Conservation (phyloP, 306 rosid species). For the Abrus pulchellus region DNA sequence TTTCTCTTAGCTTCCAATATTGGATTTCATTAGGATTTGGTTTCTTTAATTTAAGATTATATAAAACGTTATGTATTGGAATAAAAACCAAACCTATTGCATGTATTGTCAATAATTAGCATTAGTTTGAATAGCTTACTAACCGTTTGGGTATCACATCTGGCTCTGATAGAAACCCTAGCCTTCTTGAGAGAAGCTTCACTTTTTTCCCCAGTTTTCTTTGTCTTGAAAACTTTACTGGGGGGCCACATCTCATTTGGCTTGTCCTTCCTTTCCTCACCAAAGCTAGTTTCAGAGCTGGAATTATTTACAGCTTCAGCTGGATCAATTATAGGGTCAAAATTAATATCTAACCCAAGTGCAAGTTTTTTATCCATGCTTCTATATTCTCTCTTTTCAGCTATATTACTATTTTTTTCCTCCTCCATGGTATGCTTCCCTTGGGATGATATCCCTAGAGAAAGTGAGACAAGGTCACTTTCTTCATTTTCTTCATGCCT, state of each 20-base stretch:
- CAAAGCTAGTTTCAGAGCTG: slow-evolving; percentile 39
- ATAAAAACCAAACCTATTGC: background rate
- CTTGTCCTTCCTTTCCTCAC: slow-evolving; percentile 51
- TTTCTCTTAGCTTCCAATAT: background rate
- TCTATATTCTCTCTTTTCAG: slow-evolving; percentile 29
- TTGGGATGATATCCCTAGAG: slow-evolving; percentile 59
- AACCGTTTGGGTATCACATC: slow-evolving; percentile 79
- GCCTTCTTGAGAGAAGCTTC: slow-evolving; percentile 65
- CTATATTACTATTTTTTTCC: slow-evolving; percentile 19
- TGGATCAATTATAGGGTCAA: slow-evolving; percentile 30
- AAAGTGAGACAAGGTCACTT: slow-evolving; percentile 64
- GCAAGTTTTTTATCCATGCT: slow-evolving; percentile 49
- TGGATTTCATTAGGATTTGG: background rate
- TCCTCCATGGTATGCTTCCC: background rate
- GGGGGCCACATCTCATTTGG: slow-evolving; percentile 59
- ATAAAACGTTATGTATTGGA: background rate
- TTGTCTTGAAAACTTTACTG: slow-evolving; percentile 52
- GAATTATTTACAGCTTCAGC: slow-evolving; percentile 21
- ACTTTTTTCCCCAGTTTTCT: slow-evolving; percentile 48
- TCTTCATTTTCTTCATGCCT: slow-evolving; percentile 40
- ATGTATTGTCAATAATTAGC: background rate
- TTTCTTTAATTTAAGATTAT: background rate
- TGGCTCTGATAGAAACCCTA: slow-evolving; percentile 80
- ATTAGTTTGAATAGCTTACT: slow-evolving; percentile 37
- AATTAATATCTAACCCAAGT: slow-evolving; percentile 62